These are phyloP conservation scores for Cichorium intybus DNA, from an alignment of 140 eudicot genomes.

Conservation along the genomic window DNA sequence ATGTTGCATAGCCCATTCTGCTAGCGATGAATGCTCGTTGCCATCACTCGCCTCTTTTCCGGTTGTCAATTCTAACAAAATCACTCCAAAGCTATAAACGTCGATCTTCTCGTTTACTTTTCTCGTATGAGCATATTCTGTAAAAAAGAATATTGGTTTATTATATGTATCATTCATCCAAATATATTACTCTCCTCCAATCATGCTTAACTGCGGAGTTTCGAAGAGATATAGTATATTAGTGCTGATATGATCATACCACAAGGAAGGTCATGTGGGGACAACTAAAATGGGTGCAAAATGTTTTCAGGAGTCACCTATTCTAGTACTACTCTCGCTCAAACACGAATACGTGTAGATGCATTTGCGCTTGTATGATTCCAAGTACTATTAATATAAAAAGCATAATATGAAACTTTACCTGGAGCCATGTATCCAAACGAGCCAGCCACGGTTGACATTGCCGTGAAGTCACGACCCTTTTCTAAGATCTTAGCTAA, in stretches of 20 bases:
- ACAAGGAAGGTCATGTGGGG: too few species aligned
- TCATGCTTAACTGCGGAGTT: too few species aligned
- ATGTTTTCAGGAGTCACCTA: too few species aligned
- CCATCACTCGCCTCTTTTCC: conserved; percentile 68
- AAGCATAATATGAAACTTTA: conserved; percentile 21
- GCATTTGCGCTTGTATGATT: too few species aligned
- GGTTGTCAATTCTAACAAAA: conserved; percentile 72
- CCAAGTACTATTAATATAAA: background rate
- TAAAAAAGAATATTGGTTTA: background rate
- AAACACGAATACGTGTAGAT: too few species aligned
- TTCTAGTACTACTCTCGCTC: background rate
- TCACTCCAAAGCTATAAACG: conserved; percentile 89
- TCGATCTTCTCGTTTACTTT: conserved; percentile 77
- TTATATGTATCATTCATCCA: too few species aligned
- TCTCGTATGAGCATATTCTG: conserved; percentile 66
- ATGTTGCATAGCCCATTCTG: conserved; percentile 72
- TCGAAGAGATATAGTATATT: too few species aligned
- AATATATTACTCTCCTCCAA: too few species aligned
- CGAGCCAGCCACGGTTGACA: conserved; percentile 74
- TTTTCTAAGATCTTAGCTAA: conserved; percentile 55
- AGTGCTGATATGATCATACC: too few species aligned
- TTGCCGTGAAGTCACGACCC: conserved; percentile 40
- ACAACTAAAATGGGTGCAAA: too few species aligned
- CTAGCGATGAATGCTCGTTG: conserved; percentile 52
- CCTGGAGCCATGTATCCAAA: conserved; percentile 87